Conservation (phyloP, 768 basidiomycete species). For the Suillus brevipes region DNA sequence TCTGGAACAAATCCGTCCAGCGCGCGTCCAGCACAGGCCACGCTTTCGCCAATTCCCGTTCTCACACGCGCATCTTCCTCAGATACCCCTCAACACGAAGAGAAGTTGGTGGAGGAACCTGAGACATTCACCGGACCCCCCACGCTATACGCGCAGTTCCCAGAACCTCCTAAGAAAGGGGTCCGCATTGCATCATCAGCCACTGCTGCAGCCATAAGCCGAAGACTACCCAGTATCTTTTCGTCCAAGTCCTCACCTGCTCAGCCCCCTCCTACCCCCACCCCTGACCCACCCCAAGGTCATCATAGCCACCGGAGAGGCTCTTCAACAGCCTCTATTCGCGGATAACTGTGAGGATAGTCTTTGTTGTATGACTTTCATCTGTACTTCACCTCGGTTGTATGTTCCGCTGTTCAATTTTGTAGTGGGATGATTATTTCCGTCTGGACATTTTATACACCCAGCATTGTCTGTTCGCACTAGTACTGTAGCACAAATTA, state of each 20-base stretch:
- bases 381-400: conserved; percentile 13
- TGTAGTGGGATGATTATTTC: conserved; percentile 29
- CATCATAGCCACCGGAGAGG: conserved; percentile 43
- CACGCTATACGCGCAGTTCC: conserved; percentile 69
- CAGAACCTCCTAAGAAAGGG: conserved; percentile 62
- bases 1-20: conserved; percentile 67
- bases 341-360: conserved; percentile 19
- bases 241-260: conserved; percentile 49
- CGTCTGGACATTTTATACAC: conserved; percentile 21
- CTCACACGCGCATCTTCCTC: conserved; percentile 59
- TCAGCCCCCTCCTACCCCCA: conserved; percentile 34
- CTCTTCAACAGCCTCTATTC: conserved; percentile 40
- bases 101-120: conserved; percentile 42
- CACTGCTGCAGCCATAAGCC: conserved; percentile 48
- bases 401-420: conserved; percentile 9
- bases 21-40: conserved; percentile 41
- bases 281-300: conserved; percentile 22
- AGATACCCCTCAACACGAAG: conserved; percentile 44
- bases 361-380: conserved; percentile 7
- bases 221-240: conserved; percentile 69
- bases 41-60: conserved; percentile 41
- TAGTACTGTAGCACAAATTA: conserved; percentile 18
- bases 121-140: conserved; percentile 64
- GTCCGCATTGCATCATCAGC: conserved; percentile 40
- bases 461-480: conserved; percentile 14